Evolutionary conservation across 2,329 filamentous ascomycete genomes (phyloP), one percentile per base, ranked within the genome.

Genomic region (Lecanosticta acicola): DNA sequence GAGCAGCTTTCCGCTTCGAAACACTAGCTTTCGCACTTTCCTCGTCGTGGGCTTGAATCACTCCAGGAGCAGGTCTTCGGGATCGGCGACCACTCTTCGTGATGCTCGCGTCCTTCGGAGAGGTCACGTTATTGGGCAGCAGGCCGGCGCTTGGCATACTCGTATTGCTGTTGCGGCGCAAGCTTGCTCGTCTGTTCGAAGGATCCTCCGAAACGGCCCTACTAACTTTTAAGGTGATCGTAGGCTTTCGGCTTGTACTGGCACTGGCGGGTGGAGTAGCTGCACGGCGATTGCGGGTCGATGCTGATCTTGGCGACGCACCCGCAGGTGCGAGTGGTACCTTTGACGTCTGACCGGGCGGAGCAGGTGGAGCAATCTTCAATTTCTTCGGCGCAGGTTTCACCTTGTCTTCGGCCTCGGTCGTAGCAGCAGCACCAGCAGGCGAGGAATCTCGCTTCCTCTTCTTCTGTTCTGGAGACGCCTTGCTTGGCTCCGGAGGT

Each of bases 31-130:
- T 80, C 34, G 78, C 77, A 39, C 78, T 78, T 49, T 78, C 76
- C 40, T 74, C 74, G 17, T 73, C 71, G 14, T 54, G 53, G 32
- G 39, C 50, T 4, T 75, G 85, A 57, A 89, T 79, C 54, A 85
- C 74, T 46, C 85, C 85, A 9, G 85, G 85, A 21, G 83, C 84
- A 37, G 85, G 85, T 46, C 81, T 73, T 68, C 84, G 87, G 43
- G 76, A 71, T 41, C 85, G 79, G 59, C 81, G 69, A 2, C 54
- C 49, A 39, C 50, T 52, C 43, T 55, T 53, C 17, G 54, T 54
- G 45, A 45, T 45, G 20, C 50, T 41, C 29, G 54, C 40, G 35
- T 47, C 50, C 35, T 51, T 49, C 7, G 52, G 48, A 9, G 55
- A 55, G 36, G 50, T 41, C 8, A 51, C 34, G 18, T 41, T 46